Conservation (phyloP, 192 early-diverging fungal species). For the Coemansia sp. region DNA sequence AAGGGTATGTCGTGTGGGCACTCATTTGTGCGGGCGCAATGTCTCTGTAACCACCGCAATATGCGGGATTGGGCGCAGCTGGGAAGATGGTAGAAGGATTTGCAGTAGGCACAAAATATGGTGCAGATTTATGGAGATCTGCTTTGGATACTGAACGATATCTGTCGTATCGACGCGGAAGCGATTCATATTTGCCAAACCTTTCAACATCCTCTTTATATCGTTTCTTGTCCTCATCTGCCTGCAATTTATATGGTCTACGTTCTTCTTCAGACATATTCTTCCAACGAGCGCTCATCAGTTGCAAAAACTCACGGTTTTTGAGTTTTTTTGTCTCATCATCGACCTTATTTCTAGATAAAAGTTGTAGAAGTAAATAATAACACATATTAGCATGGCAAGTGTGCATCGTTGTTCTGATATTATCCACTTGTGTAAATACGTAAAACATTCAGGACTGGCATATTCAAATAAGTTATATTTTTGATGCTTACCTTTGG, state of each 20-base stretch:
- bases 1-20: background rate
- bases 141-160: slow-evolving; percentile 6
- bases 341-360: slow-evolving; percentile 37
- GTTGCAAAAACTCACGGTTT: slow-evolving; percentile 56
- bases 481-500: slow-evolving; percentile 36
- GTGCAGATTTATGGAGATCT: slow-evolving; percentile 5
- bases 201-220: slow-evolving; percentile 49
- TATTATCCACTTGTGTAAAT: background rate
- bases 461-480: background rate
- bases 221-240: slow-evolving; percentile 51
- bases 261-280: slow-evolving; percentile 41
- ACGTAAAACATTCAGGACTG: background rate
- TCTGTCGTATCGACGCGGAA: slow-evolving; percentile 51
- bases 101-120: background rate
- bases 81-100: background rate
- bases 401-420: background rate
- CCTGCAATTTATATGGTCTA: slow-evolving; percentile 39
- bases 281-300: slow-evolving; percentile 57
- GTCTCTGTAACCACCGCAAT: slow-evolving; percentile 8
- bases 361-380: background rate
- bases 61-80: background rate
- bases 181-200: slow-evolving; percentile 53
- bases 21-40: slow-evolving; percentile 9
- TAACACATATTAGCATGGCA: background rate
- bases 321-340: slow-evolving; percentile 49